Base-by-base conservation (phyloP, 2,329 filamentous ascomycete genomes). In the Stagonosporopsis chrysanthemi region DNA sequence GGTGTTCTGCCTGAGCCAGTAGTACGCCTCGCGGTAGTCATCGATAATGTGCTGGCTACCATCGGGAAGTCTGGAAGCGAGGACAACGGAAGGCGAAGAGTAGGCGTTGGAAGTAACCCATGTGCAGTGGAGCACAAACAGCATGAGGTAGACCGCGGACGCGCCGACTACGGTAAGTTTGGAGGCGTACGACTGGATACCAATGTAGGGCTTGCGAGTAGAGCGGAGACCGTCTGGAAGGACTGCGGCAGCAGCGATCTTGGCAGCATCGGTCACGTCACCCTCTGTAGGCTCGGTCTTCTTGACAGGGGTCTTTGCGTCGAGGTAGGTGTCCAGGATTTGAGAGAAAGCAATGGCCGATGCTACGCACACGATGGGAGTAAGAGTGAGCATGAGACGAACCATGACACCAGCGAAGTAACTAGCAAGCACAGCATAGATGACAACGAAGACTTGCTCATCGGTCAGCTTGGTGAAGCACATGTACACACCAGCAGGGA, bases 351-450 rank as follows among this genome's bases (percentile, higher is more conserved):
- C 91, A 70, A 99, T 87, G 41, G 94, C 95, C 52, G 94, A 92
- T 39, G 95, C 90, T 65, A 97, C 92, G 77, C 95, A 99, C 47
- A 99, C 95, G 65, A 99, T 89, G 1, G 95, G 95, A 1, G 95
- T 99, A 67, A 99, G 82, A 0, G 95, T 99, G 61, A 99, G 86
- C 95, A 99, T 99, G 71, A 99, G 83, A 80, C 95, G 92, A 60
- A 99, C 95, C 95, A 99, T 99, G 80, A 99, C 96, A 75, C 95
- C 95, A 23, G 96, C 92, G 72, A 99, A 99, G 83, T 99, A 99
- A 79, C 92, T 97, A 65, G 92, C 91, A 63, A 98, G 89, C 42
- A 99, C 87, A n/a, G 93, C 88, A 75, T 99, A 99, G 66, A 98
- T 96, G 70, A 99, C 90, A 68, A 99, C 86, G 74, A 99, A 99